Percentiles rank a stretch among this genome's conserved stretches.
Evolutionary conservation across 345 rosid species (phyloP).

Genomic region (Aquilaria yunnanensis): DNA sequence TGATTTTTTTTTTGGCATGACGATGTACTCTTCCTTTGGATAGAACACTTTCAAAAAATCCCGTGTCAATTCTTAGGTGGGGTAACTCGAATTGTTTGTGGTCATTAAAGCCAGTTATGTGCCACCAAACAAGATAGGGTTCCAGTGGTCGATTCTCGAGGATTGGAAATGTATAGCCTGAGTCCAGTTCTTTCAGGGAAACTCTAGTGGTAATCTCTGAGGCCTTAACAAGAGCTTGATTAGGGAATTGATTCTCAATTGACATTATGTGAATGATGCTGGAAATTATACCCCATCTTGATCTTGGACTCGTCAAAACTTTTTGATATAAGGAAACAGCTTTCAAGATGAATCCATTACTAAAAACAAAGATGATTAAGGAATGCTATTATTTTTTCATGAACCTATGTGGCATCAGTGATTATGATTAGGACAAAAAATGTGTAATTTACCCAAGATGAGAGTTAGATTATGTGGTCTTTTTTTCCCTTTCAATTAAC

Average conservation of each 20-base stretch:
- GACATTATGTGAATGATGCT: conserved; percentile 14
- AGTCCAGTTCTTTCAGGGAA: background rate
- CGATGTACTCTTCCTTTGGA: conserved; percentile 14
- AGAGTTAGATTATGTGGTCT: too few relatives aligned
- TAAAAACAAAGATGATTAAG: too few relatives aligned
- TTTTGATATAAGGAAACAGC: too few relatives aligned
- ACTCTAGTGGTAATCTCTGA: background rate
- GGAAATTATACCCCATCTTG: background rate
- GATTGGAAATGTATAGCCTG: conserved; percentile 51
- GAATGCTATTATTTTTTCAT: too few relatives aligned
- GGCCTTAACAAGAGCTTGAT: background rate
- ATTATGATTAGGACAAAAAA: too few relatives aligned
- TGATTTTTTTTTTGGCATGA: conserved; percentile 9
- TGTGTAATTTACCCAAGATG: too few relatives aligned
- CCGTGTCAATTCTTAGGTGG: conserved; percentile 35
- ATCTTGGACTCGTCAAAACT: background rate
- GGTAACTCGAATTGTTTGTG: background rate
- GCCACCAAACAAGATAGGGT: background rate
- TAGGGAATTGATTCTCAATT: conserved; percentile 20
- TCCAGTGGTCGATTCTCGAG: conserved; percentile 20
- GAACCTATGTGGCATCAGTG: too few relatives aligned
- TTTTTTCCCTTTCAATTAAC: too few relatives aligned
- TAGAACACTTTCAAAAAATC: conserved; percentile 51
- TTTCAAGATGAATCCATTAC: too few relatives aligned
- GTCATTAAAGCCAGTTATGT: background rate